phyloP scores from a whole-genome alignment of 331 rosid species.

The Acacia concinna region DNA sequence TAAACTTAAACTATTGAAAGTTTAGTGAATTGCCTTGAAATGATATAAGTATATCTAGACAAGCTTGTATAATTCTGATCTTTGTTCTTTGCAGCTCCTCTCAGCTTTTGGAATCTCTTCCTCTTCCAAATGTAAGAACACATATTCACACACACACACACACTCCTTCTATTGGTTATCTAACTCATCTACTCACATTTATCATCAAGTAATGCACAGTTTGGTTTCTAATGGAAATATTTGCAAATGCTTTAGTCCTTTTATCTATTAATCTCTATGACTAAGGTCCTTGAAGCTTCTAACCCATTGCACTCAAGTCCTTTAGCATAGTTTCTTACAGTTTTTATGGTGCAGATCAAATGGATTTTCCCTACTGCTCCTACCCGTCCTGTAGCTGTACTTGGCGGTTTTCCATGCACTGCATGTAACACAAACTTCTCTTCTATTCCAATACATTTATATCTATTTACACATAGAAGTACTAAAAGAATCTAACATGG shows the following conservation, averaged over 20 bases:
- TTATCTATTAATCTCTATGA: background rate
- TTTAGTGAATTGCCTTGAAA: background rate
- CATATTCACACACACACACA: background rate
- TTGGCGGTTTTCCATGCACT: conserved; percentile 86
- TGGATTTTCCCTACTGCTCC: conserved; percentile 99
- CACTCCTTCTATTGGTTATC: conserved; percentile 11
- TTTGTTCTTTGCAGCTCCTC: conserved; percentile 65
- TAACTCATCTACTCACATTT: conserved; percentile 2
- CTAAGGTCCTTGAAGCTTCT: background rate
- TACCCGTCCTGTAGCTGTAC: conserved; percentile 70
- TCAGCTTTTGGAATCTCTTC: conserved; percentile 84
- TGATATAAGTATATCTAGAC: background rate
- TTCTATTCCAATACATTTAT: background rate
- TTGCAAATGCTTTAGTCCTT: background rate
- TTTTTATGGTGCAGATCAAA: conserved; percentile 60
- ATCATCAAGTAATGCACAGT: background rate
- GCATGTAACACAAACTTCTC: conserved; percentile 58
- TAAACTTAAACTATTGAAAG: background rate
- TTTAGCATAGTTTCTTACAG: conserved; percentile 15
- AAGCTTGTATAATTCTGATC: conserved; percentile 27
- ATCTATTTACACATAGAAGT: background rate
- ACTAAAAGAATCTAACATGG: conserved; percentile 18
- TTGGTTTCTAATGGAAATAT: background rate
- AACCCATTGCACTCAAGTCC: background rate
- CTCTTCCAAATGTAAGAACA: conserved; percentile 80